phyloP scores from a whole-genome alignment of 2,329 filamentous ascomycete genomes.

The Neofusicoccum cordaticola region DNA sequence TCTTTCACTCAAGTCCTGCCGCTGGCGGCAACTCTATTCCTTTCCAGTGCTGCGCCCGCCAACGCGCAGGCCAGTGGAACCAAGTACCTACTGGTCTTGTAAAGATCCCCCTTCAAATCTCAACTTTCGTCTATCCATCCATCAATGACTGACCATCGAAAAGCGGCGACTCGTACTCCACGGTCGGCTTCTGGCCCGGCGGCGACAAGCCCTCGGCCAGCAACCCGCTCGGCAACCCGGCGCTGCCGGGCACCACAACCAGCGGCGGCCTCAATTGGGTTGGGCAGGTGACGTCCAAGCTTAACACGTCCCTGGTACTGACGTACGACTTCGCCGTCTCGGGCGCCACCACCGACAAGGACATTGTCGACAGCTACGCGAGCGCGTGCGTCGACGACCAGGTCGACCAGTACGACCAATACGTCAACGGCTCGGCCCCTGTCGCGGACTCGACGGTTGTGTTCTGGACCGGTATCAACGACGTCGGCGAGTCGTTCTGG shows the following conservation, averaged over 20 bases:
- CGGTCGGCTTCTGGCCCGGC: conserved; percentile 23
- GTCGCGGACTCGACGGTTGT: conserved; percentile 20
- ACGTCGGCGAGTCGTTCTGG: conserved; percentile 23
- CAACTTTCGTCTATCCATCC: too few relatives aligned
- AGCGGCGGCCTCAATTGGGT: conserved; percentile 26
- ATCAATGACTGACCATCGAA: background rate
- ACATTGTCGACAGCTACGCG: conserved; percentile 13
- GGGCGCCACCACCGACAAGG: conserved; percentile 23
- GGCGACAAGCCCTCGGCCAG: conserved; percentile 21
- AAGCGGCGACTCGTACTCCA: conserved; percentile 26
- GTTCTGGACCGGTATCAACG: conserved; percentile 27
- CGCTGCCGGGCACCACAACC: conserved; percentile 23
- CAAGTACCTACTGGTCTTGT: conserved; percentile 12
- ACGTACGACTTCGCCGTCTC: conserved; percentile 25
- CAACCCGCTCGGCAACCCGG: conserved; percentile 25
- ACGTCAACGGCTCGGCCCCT: conserved; percentile 20
- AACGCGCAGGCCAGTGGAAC: background rate
- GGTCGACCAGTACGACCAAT: conserved; percentile 23
- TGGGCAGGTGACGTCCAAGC: conserved; percentile 22
- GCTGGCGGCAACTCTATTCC: conserved; percentile 11
- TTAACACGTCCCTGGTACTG: conserved; percentile 21
- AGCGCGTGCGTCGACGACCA: conserved; percentile 19
- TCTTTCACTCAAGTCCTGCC: conserved; percentile 2
- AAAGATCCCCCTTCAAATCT: background rate
- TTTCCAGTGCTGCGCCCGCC: background rate